Base-by-base conservation (phyloP, 2,329 filamentous ascomycete genomes). In the Apiospora marii region DNA sequence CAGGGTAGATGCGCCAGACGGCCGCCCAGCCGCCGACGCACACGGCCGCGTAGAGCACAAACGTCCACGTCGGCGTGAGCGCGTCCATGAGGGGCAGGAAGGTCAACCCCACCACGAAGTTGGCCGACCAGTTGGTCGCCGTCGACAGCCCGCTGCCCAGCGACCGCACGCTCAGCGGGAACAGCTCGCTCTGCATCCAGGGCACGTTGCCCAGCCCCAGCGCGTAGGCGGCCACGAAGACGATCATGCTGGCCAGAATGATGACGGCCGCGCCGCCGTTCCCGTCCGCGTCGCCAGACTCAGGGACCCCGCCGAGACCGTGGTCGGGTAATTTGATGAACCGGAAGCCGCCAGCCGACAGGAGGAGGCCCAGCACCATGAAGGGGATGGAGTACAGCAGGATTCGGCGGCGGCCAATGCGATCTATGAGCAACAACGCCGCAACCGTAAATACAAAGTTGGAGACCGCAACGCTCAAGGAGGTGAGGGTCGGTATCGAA, bases 151-250 rank as follows among this genome's bases (percentile, higher is more conserved):
- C 91, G 72, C 92, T 93, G 41, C 93, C 94, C 1, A 94, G 82
- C 5, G 92, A 91, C 68, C 93, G 90, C 67, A 95, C 93, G 43
- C 88, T 87, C 68, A 95, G 86, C 0, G 95, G 93, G 79, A 98
- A 98, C 44, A 98, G 88, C 84, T 98, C 96, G 77, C 92, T 94
- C 84, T 98, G 95, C 87, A 98, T 96, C 96, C 96, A 98, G 0
- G 96, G 95, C 3, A 98, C 94, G 77, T 95, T 97, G 12, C 96
- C 96, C 2, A 98, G 87, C 2, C 96, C 96, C 1, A 95, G 86
- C 0, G 96, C 96, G 80, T 97, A 98, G 0, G 92, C 88, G 12
- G 94, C 92, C 1, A 97, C 95, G 81, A 97, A 98, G 10, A 94
- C 77, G 81, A 95, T 92, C 81, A 98, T 92, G 75, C 92, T 92